Percentiles rank a stretch among this genome's conserved stretches.
Evolutionary conservation across 805 yeast genomes (phyloP).

Genomic region (Candida cerambycidarum): DNA sequence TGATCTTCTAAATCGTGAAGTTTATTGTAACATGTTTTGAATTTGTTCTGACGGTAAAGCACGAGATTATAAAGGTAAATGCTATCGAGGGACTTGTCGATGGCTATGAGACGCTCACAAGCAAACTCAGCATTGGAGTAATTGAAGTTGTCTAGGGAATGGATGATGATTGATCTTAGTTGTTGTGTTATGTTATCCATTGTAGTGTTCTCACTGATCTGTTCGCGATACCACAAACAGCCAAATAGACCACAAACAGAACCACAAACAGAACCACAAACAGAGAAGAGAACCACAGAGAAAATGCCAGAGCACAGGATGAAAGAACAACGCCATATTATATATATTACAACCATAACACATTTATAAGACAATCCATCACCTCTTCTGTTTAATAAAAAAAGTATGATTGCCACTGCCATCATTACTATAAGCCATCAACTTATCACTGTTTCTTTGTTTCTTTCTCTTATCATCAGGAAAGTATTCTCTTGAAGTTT

Average conservation of each 20-base stretch:
- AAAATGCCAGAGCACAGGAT: no score
- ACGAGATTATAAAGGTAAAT: slow-evolving; percentile 70
- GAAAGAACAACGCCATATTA: no score
- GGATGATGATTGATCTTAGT: slow-evolving; percentile 60
- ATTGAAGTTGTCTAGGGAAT: slow-evolving; percentile 70
- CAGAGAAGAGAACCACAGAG: no score
- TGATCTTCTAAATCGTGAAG: slow-evolving; percentile 43
- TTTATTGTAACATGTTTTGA: slow-evolving; percentile 58
- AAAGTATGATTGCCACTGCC: slow-evolving; percentile 39
- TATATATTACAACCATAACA: no score
- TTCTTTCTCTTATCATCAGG: slow-evolving; percentile 11
- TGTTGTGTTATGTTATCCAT: slow-evolving; percentile 28
- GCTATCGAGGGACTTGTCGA: slow-evolving; percentile 56
- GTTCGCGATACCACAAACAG: no score
- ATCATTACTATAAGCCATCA: slow-evolving; percentile 43
- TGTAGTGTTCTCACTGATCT: no score
- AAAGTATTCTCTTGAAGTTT: slow-evolving; percentile 15
- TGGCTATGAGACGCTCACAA: slow-evolving; percentile 75
- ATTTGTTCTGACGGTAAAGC: slow-evolving; percentile 56
- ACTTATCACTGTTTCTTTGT: slow-evolving; percentile 26
- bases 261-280: no score
- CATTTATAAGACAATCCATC: neutral
- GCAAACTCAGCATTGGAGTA: slow-evolving; percentile 79
- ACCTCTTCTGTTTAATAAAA: slow-evolving; percentile 34
- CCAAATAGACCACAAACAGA: no score